Conservation (phyloP, 78 protist genomes). For the Tieghemostelium lacteum region DNA sequence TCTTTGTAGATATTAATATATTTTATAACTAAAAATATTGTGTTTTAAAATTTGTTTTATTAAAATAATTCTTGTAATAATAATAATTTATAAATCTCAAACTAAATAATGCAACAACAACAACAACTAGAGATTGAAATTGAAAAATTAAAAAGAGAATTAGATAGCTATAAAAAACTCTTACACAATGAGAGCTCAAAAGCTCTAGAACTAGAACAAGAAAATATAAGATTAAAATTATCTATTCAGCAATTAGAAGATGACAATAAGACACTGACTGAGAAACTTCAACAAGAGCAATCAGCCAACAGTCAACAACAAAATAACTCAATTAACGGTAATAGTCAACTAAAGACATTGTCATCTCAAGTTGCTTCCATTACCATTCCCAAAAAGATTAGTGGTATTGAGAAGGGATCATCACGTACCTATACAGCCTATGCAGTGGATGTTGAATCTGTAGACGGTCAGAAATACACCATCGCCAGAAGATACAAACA, state of each 20-base stretch:
- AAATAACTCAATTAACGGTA: neutral
- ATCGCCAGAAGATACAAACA: constrained; percentile 68
- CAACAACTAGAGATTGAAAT: neutral
- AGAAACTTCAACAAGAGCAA: constrained; percentile 9
- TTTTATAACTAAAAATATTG: too few relatives aligned
- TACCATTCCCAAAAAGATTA: constrained; percentile 42
- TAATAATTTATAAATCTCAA: too few relatives aligned
- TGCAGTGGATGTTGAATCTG: constrained; percentile 39
- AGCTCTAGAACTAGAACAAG: constrained; percentile 12
- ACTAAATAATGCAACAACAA: too few relatives aligned
- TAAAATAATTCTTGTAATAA: too few relatives aligned
- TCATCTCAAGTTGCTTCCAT: neutral
- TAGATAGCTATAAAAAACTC: neutral
- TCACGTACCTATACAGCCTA: constrained; percentile 55
- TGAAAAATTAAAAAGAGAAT: neutral
- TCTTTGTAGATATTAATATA: too few relatives aligned
- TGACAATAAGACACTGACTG: constrained; percentile 16
- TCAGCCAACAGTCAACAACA: neutral
- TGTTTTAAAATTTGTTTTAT: too few relatives aligned
- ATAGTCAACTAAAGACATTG: too few relatives aligned
- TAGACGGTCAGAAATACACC: constrained; percentile 19
- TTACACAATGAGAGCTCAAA: neutral
- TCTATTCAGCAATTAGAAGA: constrained; percentile 17
- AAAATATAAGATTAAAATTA: constrained; percentile 1
- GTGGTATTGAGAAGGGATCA: constrained; percentile 7